Evolutionary conservation across 805 yeast genomes (phyloP).

Genomic region (Suhomyces kilbournensis): DNA sequence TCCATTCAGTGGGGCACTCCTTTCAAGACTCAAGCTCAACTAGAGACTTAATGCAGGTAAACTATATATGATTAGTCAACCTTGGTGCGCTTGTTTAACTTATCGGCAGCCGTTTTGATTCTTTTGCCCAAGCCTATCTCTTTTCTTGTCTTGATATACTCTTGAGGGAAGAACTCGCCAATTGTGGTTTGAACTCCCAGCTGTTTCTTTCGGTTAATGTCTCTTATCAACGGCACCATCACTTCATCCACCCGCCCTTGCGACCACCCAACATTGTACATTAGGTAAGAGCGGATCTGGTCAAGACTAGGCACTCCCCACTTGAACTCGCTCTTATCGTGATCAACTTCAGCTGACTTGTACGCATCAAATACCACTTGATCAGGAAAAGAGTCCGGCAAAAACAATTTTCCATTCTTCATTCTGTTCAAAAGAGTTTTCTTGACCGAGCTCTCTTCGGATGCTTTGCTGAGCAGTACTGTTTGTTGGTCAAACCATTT

Average conservation of each 20-base stretch:
- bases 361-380: conserved; percentile 70
- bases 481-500: conserved; percentile 57
- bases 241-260: conserved; percentile 75
- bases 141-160: conserved; percentile 45
- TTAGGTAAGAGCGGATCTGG: conserved; percentile 65
- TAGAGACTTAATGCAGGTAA: background rate
- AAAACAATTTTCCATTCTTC: conserved; percentile 47
- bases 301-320: conserved; percentile 94
- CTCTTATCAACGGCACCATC: conserved; percentile 78
- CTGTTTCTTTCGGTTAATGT: conserved; percentile 61
- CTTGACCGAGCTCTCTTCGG: conserved; percentile 39
- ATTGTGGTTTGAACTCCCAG: conserved; percentile 58
- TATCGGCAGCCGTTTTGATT: conserved; percentile 54
- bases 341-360: conserved; percentile 76
- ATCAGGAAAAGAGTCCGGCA: conserved; percentile 71
- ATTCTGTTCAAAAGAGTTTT: conserved; percentile 58
- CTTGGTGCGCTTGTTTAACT: conserved; percentile 30
- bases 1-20: background rate
- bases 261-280: conserved; percentile 75
- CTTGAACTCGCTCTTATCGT: conserved; percentile 68
- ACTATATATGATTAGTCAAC: background rate
- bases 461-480: conserved; percentile 12
- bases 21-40: background rate
- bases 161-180: conserved; percentile 67
- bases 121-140: conserved; percentile 57